Evolutionary conservation across 495 filamentous ascomycete genomes (phyloP), one percentile per base, ranked within the genome.

Genomic region (Neurospora sp.): DNA sequence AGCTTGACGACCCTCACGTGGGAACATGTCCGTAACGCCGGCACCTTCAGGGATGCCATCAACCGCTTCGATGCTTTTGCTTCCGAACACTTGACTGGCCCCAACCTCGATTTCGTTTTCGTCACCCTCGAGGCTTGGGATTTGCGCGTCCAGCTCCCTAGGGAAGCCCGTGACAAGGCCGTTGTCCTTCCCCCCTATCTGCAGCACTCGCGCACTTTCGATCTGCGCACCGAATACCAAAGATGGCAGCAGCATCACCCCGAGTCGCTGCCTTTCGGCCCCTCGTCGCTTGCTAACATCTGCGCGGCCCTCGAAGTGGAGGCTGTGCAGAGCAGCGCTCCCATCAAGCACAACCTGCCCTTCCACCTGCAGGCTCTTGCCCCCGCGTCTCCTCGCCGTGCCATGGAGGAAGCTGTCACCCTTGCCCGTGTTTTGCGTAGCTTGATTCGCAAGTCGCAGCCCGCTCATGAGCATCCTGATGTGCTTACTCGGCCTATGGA

Each of bases 121-220:
- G 96, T 99, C 73, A 99, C 96, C 40, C 88, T 99, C 76, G 96
- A 97, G 80, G 94, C 96, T 38, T 99, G 96, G 96, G 96, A 99
- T 82, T 90, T 99, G 70, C 94, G 96, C 74, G 96, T 99, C 68
- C 96, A 99, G 85, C 88, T 99, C 75, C 96, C 96, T 40, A 92
- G 96, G 69, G 96, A 99, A 84, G 96, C 96, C 76, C 93, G 96
- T 72, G 96, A 98, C 84, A 98, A 99, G 85, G 92, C 95, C 48
- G 95, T 98, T 42, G 95, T 97, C 18, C 88, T 99, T 22, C 96
- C 96, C n/a, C 90, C 94, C 18, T 98, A 98, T 79, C 88, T 99
- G 39, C 96, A 98, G 82, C 96, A 99, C 85, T 98, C 96, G 46
- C 90, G 96, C 68, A 96, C 94, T 40, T 99, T 97, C 82, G 96